phyloP scores from a whole-genome alignment of 1,284 basidiomycete genomes.

The Phlebopus sp. region DNA sequence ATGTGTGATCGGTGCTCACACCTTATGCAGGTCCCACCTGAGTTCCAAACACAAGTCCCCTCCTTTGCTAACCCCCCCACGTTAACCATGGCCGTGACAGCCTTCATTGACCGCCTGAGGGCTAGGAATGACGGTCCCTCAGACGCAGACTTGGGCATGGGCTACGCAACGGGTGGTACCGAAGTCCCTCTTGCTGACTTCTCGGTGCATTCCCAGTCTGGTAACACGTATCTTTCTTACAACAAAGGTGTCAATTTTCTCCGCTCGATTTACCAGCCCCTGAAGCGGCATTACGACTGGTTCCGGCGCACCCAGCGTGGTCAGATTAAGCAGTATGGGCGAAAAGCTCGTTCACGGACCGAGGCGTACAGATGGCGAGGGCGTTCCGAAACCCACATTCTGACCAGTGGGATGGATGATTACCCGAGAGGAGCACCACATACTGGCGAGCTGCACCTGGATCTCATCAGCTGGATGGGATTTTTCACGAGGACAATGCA shows the following conservation, averaged over 20 bases:
- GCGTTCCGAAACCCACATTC: constrained; percentile 80
- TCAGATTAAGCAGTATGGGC: constrained; percentile 86
- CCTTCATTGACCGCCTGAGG: constrained; percentile 78
- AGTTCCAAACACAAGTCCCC: constrained; percentile 92
- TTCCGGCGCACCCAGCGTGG: constrained; percentile 91
- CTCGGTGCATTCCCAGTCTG: constrained; percentile 22
- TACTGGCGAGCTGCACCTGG: constrained; percentile 88
- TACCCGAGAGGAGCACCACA: constrained; percentile 89
- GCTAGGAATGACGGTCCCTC: constrained; percentile 43
- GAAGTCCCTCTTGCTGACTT: constrained; percentile 46
- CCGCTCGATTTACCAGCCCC: constrained; percentile 75
- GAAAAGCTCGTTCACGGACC: constrained; percentile 76
- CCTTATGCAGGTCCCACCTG: constrained; percentile 66
- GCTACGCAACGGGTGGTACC: constrained; percentile 44
- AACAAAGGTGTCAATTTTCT: constrained; percentile 68
- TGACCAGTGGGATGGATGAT: constrained; percentile 94
- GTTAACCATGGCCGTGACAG: constrained; percentile 85
- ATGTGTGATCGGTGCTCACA: constrained; percentile 3
- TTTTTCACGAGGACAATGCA: constrained; percentile 90
- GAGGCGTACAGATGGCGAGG: constrained; percentile 96
- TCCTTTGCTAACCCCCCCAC: constrained; percentile 94
- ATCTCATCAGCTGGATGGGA: constrained; percentile 93
- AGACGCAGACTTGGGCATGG: constrained; percentile 62
- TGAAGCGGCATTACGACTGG: constrained; percentile 93
- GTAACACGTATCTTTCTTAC: constrained; percentile 54